Evolutionary conservation across 176 grass and related monocot genomes (phyloP).

Genomic region (Eragrostis nindensis): DNA sequence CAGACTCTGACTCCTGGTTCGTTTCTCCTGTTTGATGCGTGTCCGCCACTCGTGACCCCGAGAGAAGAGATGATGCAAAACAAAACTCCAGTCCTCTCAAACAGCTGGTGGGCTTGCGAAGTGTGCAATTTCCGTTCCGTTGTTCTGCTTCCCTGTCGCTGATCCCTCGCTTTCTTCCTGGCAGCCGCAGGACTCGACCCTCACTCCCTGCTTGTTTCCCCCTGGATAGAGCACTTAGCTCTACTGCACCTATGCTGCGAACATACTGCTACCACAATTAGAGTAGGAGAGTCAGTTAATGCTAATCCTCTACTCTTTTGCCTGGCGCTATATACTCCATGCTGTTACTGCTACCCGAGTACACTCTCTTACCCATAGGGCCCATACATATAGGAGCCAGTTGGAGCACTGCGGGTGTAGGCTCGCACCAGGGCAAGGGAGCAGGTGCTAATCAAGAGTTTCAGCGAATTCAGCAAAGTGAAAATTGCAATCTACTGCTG

Average conservation of each 20-base stretch:
- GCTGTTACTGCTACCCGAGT: background rate
- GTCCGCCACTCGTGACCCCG: background rate
- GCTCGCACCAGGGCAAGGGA: background rate
- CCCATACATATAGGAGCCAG: background rate
- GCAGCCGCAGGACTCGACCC: background rate
- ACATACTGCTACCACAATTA: background rate
- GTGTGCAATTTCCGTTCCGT: background rate
- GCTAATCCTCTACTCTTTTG: background rate
- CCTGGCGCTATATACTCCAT: background rate
- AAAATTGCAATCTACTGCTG: background rate
- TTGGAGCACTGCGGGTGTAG: background rate
- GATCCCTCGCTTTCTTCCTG: background rate
- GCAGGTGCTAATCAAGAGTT: background rate
- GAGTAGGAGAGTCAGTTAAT: background rate
- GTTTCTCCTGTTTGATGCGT: background rate
- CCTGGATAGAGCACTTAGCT: background rate
- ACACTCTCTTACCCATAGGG: background rate
- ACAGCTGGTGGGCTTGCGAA: background rate
- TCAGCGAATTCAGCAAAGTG: background rate
- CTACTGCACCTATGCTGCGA: background rate
- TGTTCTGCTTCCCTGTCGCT: background rate
- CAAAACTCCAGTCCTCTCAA: background rate
- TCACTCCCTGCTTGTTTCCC: background rate
- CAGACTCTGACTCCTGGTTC: background rate
- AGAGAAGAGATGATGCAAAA: background rate